These are phyloP conservation scores for Ustilago nuda DNA, from an alignment of 1,284 basidiomycete genomes.

Conservation along the genomic window DNA sequence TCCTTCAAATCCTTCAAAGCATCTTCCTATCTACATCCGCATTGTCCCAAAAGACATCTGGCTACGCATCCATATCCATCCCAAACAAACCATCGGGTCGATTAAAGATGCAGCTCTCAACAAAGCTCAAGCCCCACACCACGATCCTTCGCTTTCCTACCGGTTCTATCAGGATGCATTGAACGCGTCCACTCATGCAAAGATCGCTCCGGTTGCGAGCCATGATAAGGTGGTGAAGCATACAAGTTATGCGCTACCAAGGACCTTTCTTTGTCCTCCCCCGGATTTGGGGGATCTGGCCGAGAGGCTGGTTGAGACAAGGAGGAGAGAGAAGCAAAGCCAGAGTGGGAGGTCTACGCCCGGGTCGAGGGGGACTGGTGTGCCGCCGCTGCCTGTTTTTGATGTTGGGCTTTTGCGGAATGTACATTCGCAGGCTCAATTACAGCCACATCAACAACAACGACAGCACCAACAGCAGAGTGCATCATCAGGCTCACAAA, in stretches of 20 bases:
- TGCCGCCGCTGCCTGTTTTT: not conserved
- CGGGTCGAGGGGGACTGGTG: not conserved
- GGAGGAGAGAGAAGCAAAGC: slow-evolving; percentile 1
- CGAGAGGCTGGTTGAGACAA: not conserved
- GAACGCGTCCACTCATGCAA: slow-evolving; percentile 29
- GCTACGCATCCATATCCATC: slow-evolving; percentile 50
- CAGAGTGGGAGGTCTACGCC: not conserved
- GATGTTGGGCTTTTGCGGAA: not conserved
- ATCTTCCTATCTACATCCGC: slow-evolving; percentile 54
- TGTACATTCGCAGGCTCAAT: not conserved
- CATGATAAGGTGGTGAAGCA: slow-evolving; percentile 35
- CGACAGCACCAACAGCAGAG: not conserved
- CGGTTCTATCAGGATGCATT: slow-evolving; percentile 54
- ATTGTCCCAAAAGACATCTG: slow-evolving; percentile 61
- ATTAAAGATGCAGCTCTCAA: slow-evolving; percentile 52
- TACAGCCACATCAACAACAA: not conserved
- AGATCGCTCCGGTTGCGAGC: slow-evolving; percentile 30
- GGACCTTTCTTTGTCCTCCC: slow-evolving; percentile 25
- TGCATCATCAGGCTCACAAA: slow-evolving; percentile 13
- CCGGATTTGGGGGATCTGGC: slow-evolving; percentile 24
- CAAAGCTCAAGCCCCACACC: slow-evolving; percentile 33
- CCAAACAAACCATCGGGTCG: slow-evolving; percentile 46
- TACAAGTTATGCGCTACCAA: slow-evolving; percentile 38
- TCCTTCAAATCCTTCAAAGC: not conserved
- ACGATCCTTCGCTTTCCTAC: slow-evolving; percentile 41